Base-by-base conservation (phyloP, 345 rosid species). In the Acer yangbiense region DNA sequence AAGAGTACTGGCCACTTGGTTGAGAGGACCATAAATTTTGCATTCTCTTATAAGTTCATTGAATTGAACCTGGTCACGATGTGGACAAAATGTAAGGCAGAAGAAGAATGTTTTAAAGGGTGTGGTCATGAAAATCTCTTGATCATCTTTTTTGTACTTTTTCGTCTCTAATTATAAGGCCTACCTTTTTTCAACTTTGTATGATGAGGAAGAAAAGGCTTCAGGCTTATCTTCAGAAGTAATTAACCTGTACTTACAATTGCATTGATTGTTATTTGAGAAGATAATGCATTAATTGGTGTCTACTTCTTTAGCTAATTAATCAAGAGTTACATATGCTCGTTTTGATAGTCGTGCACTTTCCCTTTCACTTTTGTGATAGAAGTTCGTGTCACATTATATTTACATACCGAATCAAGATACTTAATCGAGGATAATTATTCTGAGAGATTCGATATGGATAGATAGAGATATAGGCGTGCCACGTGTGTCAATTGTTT, bases 61-160 rank as follows among this genome's bases (percentile, higher is more conserved):
- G 12, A 74, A 41, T 13, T 65, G 79, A 80, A 76, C 74, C 60
- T 81, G 48, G 80, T 50, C 80, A 9, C 29, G 18, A 60, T 71
- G 46, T 67, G 65, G 74, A 58, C 5, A 52, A 48, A 18, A 71
- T 80, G 55, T 68, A 57, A 41, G 29, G 43, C 27, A 39, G 57
- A 16, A 65, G 50, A 66, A 35, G 14, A n/a, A 20, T 65, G n/a
- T 20, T 7, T 27, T n/a, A 29, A 55, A 50, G 72, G 25, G 68
- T 20, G 43, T 58, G 61, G 77, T 7, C 16, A 6, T 21, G 64
- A 63, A 20, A 27, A 18, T n/a, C 75, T 32, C 39, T 21, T 21
- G 6, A 0, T 17, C 9, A 32, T 9, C n/a, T 44, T 50, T 62
- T 63, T 23, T 48, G 35, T 13, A n/a, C 64, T 39, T 66, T 23